Conservation (phyloP, 768 basidiomycete species). For the Lentinula edodes region DNA sequence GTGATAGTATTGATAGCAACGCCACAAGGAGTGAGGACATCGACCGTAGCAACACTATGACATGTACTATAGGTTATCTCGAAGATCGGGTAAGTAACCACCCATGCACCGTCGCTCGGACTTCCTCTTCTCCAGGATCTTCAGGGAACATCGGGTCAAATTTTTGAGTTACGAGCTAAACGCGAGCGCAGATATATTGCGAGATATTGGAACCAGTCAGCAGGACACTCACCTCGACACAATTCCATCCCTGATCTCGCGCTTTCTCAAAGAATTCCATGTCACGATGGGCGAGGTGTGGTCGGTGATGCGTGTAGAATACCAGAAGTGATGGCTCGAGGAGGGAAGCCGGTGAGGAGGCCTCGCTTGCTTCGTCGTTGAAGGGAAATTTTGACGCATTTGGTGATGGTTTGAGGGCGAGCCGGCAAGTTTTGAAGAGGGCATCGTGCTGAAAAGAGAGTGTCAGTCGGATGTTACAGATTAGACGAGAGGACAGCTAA, state of each 20-base stretch:
- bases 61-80: too few relatives aligned
- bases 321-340: conserved; percentile 47
- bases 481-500: too few relatives aligned
- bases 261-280: conserved; percentile 77
- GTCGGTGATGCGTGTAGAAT: conserved; percentile 87
- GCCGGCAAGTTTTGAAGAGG: conserved; percentile 68
- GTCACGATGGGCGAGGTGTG: conserved; percentile 77
- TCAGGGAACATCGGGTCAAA: conserved; percentile 83
- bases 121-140: conserved; percentile 71
- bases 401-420: conserved; percentile 24
- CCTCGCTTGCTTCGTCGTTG: too few relatives aligned
- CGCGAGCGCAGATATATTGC: not conserved
- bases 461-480: too few relatives aligned
- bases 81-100: conserved; percentile 50
- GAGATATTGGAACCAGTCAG: not conserved
- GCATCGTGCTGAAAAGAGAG: too few relatives aligned
- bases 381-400: too few relatives aligned
- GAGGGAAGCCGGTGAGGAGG: not conserved
- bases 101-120: conserved; percentile 82
- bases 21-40: too few relatives aligned
- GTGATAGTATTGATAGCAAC: too few relatives aligned
- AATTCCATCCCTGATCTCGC: conserved; percentile 57
- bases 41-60: too few relatives aligned
- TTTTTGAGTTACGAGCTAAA: not conserved
- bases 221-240: conserved; percentile 58